These are phyloP conservation scores for Cylindricascospora bacillispora DNA, from an alignment of 1,139 yeast species.

Conservation along the genomic window DNA sequence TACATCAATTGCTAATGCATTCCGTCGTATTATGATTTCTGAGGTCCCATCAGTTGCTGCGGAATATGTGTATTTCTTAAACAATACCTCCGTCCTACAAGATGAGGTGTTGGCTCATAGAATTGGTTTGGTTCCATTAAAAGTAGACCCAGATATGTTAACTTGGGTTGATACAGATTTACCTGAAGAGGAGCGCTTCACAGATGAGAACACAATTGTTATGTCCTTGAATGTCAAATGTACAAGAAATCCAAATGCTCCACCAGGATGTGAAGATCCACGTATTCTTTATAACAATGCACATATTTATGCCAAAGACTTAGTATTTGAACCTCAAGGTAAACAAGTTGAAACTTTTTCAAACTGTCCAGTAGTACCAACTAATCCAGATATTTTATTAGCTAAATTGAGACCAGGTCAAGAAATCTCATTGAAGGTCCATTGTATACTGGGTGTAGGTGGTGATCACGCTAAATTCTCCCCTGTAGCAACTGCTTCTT, in stretches of 20 bases:
- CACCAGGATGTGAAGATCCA: conserved; percentile 70
- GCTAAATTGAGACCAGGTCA: conserved; percentile 96
- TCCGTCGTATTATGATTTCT: conserved; percentile 91
- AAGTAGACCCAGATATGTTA: conserved; percentile 80
- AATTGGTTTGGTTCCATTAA: conserved; percentile 82
- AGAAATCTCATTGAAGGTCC: conserved; percentile 81
- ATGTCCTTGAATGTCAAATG: conserved; percentile 72
- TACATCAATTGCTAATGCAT: conserved; percentile 89
- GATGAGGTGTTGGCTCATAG: conserved; percentile 95
- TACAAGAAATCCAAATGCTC: conserved; percentile 74
- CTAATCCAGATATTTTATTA: conserved; percentile 77
- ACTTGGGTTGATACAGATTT: conserved; percentile 59
- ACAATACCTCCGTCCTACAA: conserved; percentile 91
- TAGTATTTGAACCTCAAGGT: conserved; percentile 87
- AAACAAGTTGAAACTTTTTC: conserved; percentile 61
- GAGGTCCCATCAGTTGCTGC: conserved; percentile 96
- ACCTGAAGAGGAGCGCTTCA: conserved; percentile 57
- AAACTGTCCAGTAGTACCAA: conserved; percentile 57
- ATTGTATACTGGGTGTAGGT: conserved; percentile 86
- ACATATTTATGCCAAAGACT: conserved; percentile 76
- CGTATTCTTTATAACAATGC: conserved; percentile 71
- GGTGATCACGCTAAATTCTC: conserved; percentile 95
- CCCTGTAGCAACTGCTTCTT: conserved; percentile 96
- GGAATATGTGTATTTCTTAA: conserved; percentile 78
- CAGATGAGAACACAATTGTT: conserved; percentile 82